Conservation (phyloP, 345 rosid genomes). For the Sisymbrium irio region DNA sequence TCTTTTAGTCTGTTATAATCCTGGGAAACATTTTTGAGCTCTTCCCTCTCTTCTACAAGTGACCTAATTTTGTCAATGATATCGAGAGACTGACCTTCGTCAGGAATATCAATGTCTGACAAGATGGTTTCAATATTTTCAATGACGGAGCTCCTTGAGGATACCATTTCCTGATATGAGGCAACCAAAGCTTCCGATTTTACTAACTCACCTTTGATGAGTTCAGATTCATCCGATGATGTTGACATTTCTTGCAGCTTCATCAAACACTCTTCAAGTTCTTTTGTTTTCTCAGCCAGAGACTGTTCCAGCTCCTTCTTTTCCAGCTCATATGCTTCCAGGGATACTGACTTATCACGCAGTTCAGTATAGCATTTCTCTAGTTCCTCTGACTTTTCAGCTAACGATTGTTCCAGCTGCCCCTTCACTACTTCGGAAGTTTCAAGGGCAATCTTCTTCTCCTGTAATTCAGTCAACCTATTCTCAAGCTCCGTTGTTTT, state of each 20-base stretch:
- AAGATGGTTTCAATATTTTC: constrained; percentile 57
- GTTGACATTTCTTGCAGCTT: constrained; percentile 35
- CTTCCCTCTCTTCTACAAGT: constrained; percentile 66
- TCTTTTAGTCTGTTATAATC: constrained; percentile 64
- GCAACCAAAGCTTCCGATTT: constrained; percentile 51
- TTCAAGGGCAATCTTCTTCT: constrained; percentile 56
- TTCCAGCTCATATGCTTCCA: constrained; percentile 24
- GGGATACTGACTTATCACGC: constrained; percentile 24
- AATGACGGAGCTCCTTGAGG: constrained; percentile 45
- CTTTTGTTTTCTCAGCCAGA: constrained; percentile 34
- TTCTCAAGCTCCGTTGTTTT: constrained; percentile 71
- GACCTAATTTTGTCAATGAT: constrained; percentile 56
- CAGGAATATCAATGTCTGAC: constrained; percentile 45
- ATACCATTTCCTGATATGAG: constrained; percentile 61
- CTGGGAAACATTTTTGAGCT: constrained; percentile 42
- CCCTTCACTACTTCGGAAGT: constrained; percentile 49
- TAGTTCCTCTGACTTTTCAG: constrained; percentile 35
- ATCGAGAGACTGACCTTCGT: constrained; percentile 56
- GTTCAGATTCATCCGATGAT: constrained; percentile 31
- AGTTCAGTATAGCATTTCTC: constrained; percentile 65
- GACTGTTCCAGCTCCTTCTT: constrained; percentile 33
- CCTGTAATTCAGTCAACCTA: constrained; percentile 57
- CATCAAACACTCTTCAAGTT: constrained; percentile 33
- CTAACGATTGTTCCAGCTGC: constrained; percentile 32
- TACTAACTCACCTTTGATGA: constrained; percentile 45